Percentiles rank a stretch among this genome's conserved stretches.
Evolutionary conservation across 148 eudicot genomes (phyloP).

Genomic region (Rhododendron ferrugineum): DNA sequence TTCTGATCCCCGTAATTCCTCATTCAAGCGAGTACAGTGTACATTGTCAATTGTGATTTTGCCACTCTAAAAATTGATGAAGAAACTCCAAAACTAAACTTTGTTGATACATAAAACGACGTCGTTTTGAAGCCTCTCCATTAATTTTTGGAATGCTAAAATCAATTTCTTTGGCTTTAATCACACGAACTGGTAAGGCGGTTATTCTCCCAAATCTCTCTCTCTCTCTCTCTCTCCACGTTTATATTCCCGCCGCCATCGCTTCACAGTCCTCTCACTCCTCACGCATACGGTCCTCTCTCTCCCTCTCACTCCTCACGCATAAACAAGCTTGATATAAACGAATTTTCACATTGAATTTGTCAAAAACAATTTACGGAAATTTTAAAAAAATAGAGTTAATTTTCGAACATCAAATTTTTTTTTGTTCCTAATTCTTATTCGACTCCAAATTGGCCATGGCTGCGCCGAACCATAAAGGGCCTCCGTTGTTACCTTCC

Average conservation of each 20-base stretch:
- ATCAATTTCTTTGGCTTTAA: background rate
- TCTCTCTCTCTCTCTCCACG: background rate
- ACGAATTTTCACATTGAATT: background rate
- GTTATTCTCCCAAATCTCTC: constrained; percentile 20
- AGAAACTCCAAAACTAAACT: too few relatives aligned
- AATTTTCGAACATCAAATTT: background rate
- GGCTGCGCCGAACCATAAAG: constrained; percentile 22
- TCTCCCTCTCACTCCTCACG: background rate
- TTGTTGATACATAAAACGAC: too few relatives aligned
- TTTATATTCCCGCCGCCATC: constrained; percentile 7
- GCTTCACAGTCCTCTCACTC: constrained; percentile 18
- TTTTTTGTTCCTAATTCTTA: constrained; percentile 23
- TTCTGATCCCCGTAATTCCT: too few relatives aligned
- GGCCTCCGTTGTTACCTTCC: constrained; percentile 52
- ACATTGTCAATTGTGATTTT: background rate
- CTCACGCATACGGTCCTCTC: constrained; percentile 8
- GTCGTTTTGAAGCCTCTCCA: too few relatives aligned
- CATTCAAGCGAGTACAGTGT: background rate
- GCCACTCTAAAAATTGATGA: too few relatives aligned
- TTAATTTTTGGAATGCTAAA: too few relatives aligned
- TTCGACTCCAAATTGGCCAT: constrained; percentile 17
- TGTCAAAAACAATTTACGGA: background rate
- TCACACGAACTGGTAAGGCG: constrained; percentile 12
- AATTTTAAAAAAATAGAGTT: background rate
- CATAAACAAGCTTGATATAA: background rate